Conservation (phyloP, 305 asterid genomes). For the Withania somnifera region DNA sequence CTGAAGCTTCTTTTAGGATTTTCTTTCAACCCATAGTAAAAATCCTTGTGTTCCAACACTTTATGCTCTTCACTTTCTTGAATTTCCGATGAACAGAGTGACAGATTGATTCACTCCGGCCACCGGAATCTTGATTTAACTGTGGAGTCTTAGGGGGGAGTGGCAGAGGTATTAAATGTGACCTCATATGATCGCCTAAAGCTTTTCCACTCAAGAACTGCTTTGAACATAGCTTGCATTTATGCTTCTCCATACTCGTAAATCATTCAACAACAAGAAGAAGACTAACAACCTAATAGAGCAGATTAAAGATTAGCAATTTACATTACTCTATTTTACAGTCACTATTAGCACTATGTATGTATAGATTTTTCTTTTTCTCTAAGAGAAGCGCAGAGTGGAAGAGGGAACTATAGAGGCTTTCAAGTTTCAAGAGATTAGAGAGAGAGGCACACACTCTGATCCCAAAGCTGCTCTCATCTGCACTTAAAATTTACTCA, state of each 20-base stretch:
- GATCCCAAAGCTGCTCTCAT: neutral
- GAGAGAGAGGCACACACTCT: neutral
- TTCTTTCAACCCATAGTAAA: slow-evolving; percentile 13
- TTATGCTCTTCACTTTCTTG: neutral
- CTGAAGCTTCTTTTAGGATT: slow-evolving; percentile 24
- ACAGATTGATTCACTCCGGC: slow-evolving; percentile 11
- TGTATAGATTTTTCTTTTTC: neutral
- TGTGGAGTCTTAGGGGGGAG: slow-evolving; percentile 23
- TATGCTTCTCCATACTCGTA: slow-evolving; percentile 13
- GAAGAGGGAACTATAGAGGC: neutral
- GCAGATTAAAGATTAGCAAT: neutral
- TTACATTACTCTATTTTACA: neutral
- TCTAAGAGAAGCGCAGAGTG: neutral
- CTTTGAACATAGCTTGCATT: slow-evolving; percentile 28
- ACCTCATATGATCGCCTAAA: slow-evolving; percentile 42
- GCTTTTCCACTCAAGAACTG: slow-evolving; percentile 29
- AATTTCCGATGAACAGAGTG: slow-evolving; percentile 10
- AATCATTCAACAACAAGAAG: neutral
- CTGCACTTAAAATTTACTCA: neutral
- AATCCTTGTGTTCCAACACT: neutral
- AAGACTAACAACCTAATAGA: neutral
- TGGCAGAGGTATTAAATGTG: slow-evolving; percentile 27
- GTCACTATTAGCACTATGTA: too few relatives aligned
- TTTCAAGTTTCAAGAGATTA: slow-evolving; percentile 1
- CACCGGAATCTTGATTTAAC: slow-evolving; percentile 10